phyloP scores from a whole-genome alignment of 768 basidiomycete genomes.

The Agrocybe praecox region DNA sequence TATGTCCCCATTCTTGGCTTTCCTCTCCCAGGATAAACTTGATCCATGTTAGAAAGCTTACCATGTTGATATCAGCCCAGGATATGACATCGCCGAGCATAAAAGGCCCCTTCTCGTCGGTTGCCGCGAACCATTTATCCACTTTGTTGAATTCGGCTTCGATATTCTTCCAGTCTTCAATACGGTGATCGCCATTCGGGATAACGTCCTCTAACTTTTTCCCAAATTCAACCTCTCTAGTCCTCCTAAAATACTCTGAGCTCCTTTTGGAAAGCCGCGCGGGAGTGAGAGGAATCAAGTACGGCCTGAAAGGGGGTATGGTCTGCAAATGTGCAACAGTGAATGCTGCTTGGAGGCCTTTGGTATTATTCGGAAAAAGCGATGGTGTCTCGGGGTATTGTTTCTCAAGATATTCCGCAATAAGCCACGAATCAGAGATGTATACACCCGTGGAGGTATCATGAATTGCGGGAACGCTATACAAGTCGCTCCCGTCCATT shows the following conservation, averaged over 20 bases:
- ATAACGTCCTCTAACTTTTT: conserved; percentile 32
- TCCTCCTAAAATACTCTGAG: conserved; percentile 31
- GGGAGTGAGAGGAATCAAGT: background rate
- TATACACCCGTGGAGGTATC: conserved; percentile 40
- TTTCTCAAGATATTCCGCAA: conserved; percentile 51
- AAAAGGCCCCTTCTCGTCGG: conserved; percentile 24
- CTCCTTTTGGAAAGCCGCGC: conserved; percentile 8
- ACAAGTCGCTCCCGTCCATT: conserved; percentile 30
- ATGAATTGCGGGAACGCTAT: conserved; percentile 49
- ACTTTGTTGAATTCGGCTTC: conserved; percentile 26
- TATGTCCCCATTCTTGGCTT: conserved; percentile 15
- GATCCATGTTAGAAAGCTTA: conserved; percentile 17
- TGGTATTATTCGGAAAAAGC: background rate
- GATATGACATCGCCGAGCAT: conserved; percentile 34
- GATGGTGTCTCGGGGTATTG: conserved; percentile 42
- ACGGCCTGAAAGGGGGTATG: background rate
- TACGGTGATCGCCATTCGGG: conserved; percentile 26
- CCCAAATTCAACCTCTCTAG: conserved; percentile 31
- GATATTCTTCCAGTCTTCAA: conserved; percentile 33
- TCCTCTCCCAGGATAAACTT: conserved; percentile 11
- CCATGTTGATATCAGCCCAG: conserved; percentile 42
- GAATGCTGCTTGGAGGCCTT: background rate
- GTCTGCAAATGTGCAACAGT: background rate
- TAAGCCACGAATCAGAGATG: conserved; percentile 41
- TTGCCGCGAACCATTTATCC: conserved; percentile 24